Conservation (phyloP, 179 eudicot genomes). For the Heliamphora pulchella region DNA sequence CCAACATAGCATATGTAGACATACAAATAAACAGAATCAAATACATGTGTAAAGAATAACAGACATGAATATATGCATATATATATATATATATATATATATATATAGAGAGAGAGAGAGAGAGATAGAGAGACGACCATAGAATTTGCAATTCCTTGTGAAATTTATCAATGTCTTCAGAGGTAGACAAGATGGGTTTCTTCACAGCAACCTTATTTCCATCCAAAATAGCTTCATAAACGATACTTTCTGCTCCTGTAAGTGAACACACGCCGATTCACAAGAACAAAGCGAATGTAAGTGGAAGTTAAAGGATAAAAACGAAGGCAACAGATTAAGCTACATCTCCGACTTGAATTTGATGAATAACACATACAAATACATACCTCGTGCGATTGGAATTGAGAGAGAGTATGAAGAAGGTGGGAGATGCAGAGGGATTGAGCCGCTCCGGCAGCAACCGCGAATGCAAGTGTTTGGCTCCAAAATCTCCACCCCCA, state of each 20-base stretch:
- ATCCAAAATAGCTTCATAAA: constrained; percentile 65
- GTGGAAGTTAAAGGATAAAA: background rate
- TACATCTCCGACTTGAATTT: background rate
- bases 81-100: background rate
- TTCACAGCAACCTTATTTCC: constrained; percentile 73
- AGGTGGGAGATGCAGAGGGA: constrained; percentile 80
- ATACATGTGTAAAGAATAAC: background rate
- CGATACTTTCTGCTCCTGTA: constrained; percentile 85
- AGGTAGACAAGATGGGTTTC: constrained; percentile 82
- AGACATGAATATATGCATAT: background rate
- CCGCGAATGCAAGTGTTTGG: constrained; percentile 89
- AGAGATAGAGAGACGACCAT: constrained; percentile 38
- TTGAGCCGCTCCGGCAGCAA: constrained; percentile 69
- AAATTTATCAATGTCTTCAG: constrained; percentile 70
- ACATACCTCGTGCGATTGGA: constrained; percentile 75
- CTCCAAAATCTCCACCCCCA: constrained; percentile 48
- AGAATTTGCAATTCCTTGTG: constrained; percentile 81
- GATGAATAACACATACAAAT: background rate
- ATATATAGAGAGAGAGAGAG: background rate
- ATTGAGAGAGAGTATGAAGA: constrained; percentile 51
- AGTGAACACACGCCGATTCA: background rate
- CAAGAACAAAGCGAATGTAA: background rate
- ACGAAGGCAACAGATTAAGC: background rate
- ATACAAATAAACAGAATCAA: background rate
- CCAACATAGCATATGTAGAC: background rate